Evolutionary conservation across 208 protist genomes (phyloP), one percentile per base, ranked within the genome.

Genomic region (Porcisia hertigi): DNA sequence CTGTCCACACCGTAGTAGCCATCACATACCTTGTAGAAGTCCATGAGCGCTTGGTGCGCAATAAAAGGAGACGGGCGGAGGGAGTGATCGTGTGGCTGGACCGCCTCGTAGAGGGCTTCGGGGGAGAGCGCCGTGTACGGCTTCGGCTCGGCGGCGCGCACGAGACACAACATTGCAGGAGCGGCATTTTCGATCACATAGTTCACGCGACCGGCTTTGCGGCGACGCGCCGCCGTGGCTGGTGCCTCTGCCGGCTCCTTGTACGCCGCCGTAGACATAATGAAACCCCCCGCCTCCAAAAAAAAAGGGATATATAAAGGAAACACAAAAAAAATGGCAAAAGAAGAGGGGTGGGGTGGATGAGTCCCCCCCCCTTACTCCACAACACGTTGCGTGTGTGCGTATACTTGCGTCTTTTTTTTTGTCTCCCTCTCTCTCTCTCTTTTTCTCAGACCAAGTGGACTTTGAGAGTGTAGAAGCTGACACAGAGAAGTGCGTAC

Each of bases 21-120:
- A 54, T 90, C 83, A 18, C 89, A 82, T 11, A 81, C 80, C 16
- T 84, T 82, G 75, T 96, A 96, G 62, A 96, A 91, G 60, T 96
- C 88, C 71, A 94, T 86, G 30, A 94, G 36, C n/a, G 86, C 86
- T 72, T 94, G 92, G 47, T 94, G 89, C 49, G 90, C 80, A 20
- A 92, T 83, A 69, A 90, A 85, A 4, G 88, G 78, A 3, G 87
- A 83, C 8, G 92, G 84, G 49, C 92, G 88, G 12, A 92, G 76
- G 5, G 79, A 77, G 76, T 88, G 87, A 71, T 94, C 85, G 69
- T 87, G 77, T 20, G 92, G 88, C 67, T 87, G 80, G 30, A 86
- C 84, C 14, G 86, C 77, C 52, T 84, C 64, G 69, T 65, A 63
- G 53, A 94, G 74, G 39, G 84, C 66, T 9, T 91, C 84, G n/a